Evolutionary conservation across 192 early-diverging fungal species (phyloP), one percentile per base, ranked within the genome.

Genomic region (Rhizoclosmatium globosum): DNA sequence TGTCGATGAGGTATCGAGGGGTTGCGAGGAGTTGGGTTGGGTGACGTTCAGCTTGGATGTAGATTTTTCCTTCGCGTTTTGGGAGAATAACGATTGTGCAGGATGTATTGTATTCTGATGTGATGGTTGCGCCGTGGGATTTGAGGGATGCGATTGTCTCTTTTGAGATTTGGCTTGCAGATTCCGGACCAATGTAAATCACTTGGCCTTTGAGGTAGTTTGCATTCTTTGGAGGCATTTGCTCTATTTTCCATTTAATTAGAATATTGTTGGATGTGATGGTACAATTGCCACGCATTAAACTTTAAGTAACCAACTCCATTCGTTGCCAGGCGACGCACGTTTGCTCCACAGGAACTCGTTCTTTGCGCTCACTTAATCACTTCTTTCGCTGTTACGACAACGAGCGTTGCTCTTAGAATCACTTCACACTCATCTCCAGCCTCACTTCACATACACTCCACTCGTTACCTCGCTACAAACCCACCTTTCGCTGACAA

Each of bases 1-100:
- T 78, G 65, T 92, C 86, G 3, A 72, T 74, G 2, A 92, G 56
- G 87, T 89, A 92, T 80, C 87, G 83, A 2, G 80, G 58, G 2
- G 84, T 85, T 4, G 53, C 92, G 7, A 92, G 84, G 23, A 82
- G 31, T 71, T 71, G 76, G 15, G 11, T 19, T 47, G 60, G 47
- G 41, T n/a, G 44, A 45, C 21, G 47, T 17, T 21, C 15, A 9
- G 66, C 74, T 23, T 77, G 38, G 45, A 68, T 42, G 53, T 81
- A 81, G 1, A 69, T 41, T 19, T n/a, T 3, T 15, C 74, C 74
- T 13, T 47, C 65, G 38, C 79, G 60, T 42, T 77, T 62, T 15
- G 21, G 31, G 17, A 81, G 45, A 0, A 81, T 53, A 15, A 61
- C 79, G 57, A 64, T 69, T 7, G 79, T 81, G 11, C 82, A 68